Evolutionary conservation across 2,329 filamentous ascomycete species (phyloP), one percentile per base, ranked within the genome.

Genomic region (Diaporthe sp.): DNA sequence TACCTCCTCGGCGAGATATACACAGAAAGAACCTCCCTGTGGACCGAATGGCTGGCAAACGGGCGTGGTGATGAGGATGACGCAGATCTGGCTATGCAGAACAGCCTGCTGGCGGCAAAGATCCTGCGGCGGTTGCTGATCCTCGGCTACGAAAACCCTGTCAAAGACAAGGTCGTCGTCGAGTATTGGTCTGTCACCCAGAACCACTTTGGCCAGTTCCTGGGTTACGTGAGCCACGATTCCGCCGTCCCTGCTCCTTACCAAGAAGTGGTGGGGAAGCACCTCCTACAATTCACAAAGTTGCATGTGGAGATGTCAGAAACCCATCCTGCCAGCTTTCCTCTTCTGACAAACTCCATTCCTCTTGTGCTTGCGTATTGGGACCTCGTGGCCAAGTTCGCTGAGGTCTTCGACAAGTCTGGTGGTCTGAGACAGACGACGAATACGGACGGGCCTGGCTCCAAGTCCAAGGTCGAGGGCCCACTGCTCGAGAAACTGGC

Each of bases 281-380:
- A 98, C 81, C 87, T 98, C 2, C 85, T 98, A 55, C 96, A 98
- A 81, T 92, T 98, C 67, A 92, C 96, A 4, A 99, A 98, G 83
- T 86, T 99, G 4, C 97, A 98, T 81, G 88, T 97, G 52, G 92
- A 95, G 73, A 96, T 98, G 92, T 92, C 95, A 1, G 91, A 91
- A 67, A 85, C 88, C 7, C 95, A 98, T 81, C 92, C 96, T 1
- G 92, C 94, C 4, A 94, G 95, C 72, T 98, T 98, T 82, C 92
- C 93, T 0, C 87, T 95, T 17, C 88, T 99, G 9, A 95, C 95
- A 2, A 92, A 94, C 79, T 95, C 95, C 2, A 85, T 97, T 22
- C 87, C 92, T 22, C 89, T 98, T 33, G 92, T 94, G 2, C 91
- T 91, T 77, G 92, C 93, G 22, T 98, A 98, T 83, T 98, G 97